Percentiles rank a stretch among this genome's conserved stretches.
Conservation (phyloP, 352 stramenopile species). For the Phytophthora vignae region DNA sequence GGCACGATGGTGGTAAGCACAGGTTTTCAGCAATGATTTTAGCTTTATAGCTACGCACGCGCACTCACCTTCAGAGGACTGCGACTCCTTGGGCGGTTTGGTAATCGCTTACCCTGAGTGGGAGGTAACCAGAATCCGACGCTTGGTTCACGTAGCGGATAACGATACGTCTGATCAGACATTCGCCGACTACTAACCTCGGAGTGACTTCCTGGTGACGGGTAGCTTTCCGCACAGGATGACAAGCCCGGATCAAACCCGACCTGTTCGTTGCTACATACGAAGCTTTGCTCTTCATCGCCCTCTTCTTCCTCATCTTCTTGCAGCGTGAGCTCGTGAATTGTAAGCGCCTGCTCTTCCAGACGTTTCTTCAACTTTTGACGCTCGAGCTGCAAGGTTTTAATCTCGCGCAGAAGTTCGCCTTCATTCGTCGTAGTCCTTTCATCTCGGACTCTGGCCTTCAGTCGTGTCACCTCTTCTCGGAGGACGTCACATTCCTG, state of each 20-base stretch:
- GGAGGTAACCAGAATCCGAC: slow-evolving; percentile 31
- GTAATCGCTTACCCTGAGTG: slow-evolving; percentile 1
- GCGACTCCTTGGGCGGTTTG: slow-evolving; percentile 17
- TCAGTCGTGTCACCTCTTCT: slow-evolving; percentile 31
- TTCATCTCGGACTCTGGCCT: slow-evolving; percentile 32
- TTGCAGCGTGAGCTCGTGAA: slow-evolving; percentile 83
- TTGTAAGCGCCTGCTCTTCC: slow-evolving; percentile 73
- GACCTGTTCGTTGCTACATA: slow-evolving; percentile 20
- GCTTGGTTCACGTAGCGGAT: slow-evolving; percentile 6
- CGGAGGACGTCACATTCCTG: slow-evolving; percentile 31
- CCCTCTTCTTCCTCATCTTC: slow-evolving; percentile 56
- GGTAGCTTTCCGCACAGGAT: slow-evolving; percentile 27
- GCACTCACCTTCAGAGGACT: slow-evolving; percentile 31
- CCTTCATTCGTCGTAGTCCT: slow-evolving; percentile 32
- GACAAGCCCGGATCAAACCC: slow-evolving; percentile 22
- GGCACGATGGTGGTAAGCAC: background rate
- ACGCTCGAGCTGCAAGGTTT: slow-evolving; percentile 51
- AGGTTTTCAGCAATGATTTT: background rate
- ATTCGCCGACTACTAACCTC: slow-evolving; percentile 11
- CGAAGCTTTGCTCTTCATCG: slow-evolving; percentile 28
- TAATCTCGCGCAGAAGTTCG: slow-evolving; percentile 53
- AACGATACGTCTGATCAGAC: slow-evolving; percentile 12
- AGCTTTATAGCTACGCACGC: background rate
- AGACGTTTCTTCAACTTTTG: slow-evolving; percentile 53
- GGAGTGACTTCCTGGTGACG: slow-evolving; percentile 11